These are phyloP conservation scores for Moelleriella libera DNA, from an alignment of 2,329 filamentous ascomycete genomes.

Conservation along the genomic window DNA sequence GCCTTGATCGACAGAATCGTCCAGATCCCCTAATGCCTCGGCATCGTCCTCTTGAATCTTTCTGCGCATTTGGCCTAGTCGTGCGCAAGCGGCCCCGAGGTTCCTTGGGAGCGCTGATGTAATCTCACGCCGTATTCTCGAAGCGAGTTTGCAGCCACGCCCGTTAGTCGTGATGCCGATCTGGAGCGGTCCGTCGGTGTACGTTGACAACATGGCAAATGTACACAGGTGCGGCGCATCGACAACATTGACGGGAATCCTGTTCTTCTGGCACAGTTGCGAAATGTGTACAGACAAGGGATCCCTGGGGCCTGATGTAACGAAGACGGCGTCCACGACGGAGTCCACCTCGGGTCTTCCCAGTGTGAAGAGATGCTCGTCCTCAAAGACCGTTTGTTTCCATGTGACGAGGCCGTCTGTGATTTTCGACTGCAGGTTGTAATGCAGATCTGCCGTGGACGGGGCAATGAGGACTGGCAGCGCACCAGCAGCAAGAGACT, in stretches of 20 bases:
- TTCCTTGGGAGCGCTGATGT: constrained; percentile 62
- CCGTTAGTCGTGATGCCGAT: constrained; percentile 94
- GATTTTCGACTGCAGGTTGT: constrained; percentile 45
- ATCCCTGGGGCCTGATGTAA: constrained; percentile 46
- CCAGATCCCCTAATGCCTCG: constrained; percentile 22
- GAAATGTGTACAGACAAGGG: constrained; percentile 49
- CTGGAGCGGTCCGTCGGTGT: constrained; percentile 82
- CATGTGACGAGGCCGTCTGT: constrained; percentile 53
- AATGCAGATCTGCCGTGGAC: constrained; percentile 42
- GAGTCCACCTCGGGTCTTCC: constrained; percentile 66
- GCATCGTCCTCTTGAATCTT: constrained; percentile 63
- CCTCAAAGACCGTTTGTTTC: constrained; percentile 51
- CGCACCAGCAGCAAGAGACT: constrained; percentile 72
- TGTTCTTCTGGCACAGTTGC: constrained; percentile 56
- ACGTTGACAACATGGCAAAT: constrained; percentile 78
- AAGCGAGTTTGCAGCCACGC: constrained; percentile 84
- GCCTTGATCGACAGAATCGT: constrained; percentile 59
- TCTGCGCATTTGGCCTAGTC: constrained; percentile 59
- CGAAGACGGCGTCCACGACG: constrained; percentile 85
- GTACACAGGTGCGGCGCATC: constrained; percentile 79
- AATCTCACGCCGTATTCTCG: constrained; percentile 78
- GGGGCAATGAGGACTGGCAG: constrained; percentile 67
- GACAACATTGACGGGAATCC: constrained; percentile 87
- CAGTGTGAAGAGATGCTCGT: constrained; percentile 57
- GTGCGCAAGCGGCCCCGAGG: constrained; percentile 63